Base-by-base conservation (phyloP, 495 filamentous ascomycete species). In the Aspergillus nanangensis region DNA sequence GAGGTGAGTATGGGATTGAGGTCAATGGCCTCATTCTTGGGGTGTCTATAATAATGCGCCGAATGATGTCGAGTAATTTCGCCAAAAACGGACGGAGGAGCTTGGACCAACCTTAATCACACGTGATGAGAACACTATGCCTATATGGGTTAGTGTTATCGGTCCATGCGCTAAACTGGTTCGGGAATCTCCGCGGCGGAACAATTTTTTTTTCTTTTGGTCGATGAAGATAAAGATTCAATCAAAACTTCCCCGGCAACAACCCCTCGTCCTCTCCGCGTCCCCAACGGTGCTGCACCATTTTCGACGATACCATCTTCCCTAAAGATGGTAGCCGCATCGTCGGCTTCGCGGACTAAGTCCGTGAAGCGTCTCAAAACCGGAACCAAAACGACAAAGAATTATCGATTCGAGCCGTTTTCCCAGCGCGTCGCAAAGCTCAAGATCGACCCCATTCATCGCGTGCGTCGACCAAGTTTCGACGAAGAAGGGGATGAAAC, bases 341-440 rank as follows among this genome's bases (percentile, higher is more conserved):
- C 78, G 44, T 79, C 80, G 47, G 81, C 81, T 47, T 80, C 79
- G 54, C 82, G 83, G 56, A 65, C 70, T 18, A 87, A 85, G 67
- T 72, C 81, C 58, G 76, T 73, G 43, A 82, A 83, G 66, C 67
- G 74, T 29, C 57, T 74, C 47, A 83, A 85, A 69, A 54, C 53
- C 38, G 66, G 79, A 50, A 95, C 90, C 8, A 70, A 74, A 50
- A 86, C 90, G 23, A 82, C 82, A 51, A 90, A 87, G 53, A 82
- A 84, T 23, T 87, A 95, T 62, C 77, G 86, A 63, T 97, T 89
- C 77, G 87, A 99, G 71, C 81, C 83, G 38, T 99, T 99, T 67
- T 90, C 87, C 27, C 74, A 83, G 63, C 95, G 96, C 61, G 88
- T 99, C 60, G 81, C 90, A 52, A 96, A 93, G 64, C 75, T 97